Evolutionary conservation across 2,329 filamentous ascomycete genomes (phyloP).

Genomic region (Colletotrichum tanaceti): DNA sequence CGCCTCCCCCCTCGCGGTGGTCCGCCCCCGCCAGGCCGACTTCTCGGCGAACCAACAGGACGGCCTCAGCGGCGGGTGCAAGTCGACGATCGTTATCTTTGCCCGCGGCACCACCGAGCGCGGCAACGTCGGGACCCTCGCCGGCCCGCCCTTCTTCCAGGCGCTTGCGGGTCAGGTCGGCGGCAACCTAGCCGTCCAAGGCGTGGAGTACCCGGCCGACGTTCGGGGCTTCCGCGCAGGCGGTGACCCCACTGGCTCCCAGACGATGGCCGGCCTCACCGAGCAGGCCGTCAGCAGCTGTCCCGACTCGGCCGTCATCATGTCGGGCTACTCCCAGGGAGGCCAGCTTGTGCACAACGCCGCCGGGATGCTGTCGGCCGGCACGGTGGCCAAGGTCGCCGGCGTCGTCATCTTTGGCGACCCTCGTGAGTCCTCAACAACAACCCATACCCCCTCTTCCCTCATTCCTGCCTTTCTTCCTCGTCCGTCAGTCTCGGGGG

Average conservation of each 20-base stretch:
- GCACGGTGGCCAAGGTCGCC: conserved; percentile 45
- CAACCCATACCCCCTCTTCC: too few species aligned
- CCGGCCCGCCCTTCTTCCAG: conserved; percentile 63
- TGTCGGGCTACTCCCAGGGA: conserved; percentile 60
- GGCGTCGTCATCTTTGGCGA: conserved; percentile 49
- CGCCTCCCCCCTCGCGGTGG: conserved; percentile 13
- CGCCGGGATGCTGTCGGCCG: conserved; percentile 52
- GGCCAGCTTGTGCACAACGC: conserved; percentile 57
- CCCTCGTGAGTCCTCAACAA: conserved; percentile 40
- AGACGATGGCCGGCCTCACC: conserved; percentile 51
- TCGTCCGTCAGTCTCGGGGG: background rate
- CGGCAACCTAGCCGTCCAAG: conserved; percentile 62
- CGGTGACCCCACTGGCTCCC: conserved; percentile 57
- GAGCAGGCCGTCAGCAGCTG: conserved; percentile 54
- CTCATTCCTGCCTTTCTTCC: background rate
- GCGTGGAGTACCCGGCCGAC: conserved; percentile 63
- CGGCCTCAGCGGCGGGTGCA: conserved; percentile 48
- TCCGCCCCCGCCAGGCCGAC: conserved; percentile 33
- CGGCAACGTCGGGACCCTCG: conserved; percentile 62
- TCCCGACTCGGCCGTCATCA: conserved; percentile 58
- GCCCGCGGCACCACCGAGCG: conserved; percentile 66
- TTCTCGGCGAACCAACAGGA: conserved; percentile 38
- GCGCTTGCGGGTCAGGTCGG: conserved; percentile 56
- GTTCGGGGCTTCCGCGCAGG: conserved; percentile 58
- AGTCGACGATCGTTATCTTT: conserved; percentile 64